phyloP scores from a whole-genome alignment of 495 filamentous ascomycete genomes.

The Neurospora sublineolata region DNA sequence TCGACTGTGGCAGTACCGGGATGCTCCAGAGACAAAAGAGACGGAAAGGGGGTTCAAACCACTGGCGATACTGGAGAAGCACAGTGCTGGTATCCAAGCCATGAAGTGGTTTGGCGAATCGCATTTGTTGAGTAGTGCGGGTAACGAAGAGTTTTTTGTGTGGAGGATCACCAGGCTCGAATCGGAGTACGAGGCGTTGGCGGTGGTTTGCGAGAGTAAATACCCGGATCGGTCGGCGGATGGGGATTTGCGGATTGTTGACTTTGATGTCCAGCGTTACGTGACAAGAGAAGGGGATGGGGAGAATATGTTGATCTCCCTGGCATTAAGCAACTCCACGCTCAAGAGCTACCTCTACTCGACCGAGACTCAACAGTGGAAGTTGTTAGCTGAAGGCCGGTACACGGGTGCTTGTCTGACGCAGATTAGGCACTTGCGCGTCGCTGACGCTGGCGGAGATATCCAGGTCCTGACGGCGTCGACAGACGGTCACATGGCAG shows the following conservation, averaged over 20 bases:
- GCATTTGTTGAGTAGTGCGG: slow-evolving; percentile 74
- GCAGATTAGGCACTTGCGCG: slow-evolving; percentile 45
- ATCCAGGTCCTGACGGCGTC: slow-evolving; percentile 43
- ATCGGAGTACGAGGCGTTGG: slow-evolving; percentile 39
- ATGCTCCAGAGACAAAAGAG: not conserved
- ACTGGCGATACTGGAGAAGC: slow-evolving; percentile 54
- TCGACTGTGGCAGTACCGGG: slow-evolving; percentile 46
- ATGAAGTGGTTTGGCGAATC: slow-evolving; percentile 59
- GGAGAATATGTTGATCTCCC: slow-evolving; percentile 45
- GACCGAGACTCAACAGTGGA: slow-evolving; percentile 32
- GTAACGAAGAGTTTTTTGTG: slow-evolving; percentile 77
- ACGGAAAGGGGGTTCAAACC: slow-evolving; percentile 27
- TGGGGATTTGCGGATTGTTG: slow-evolving; percentile 66
- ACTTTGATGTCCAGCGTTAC: slow-evolving; percentile 43
- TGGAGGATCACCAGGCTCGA: slow-evolving; percentile 55
- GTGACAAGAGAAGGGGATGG: slow-evolving; percentile 7
- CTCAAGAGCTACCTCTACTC: slow-evolving; percentile 55
- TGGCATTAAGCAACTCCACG: slow-evolving; percentile 71
- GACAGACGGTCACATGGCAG: slow-evolving; percentile 33
- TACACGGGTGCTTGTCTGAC: slow-evolving; percentile 78
- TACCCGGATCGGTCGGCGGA: slow-evolving; percentile 47
- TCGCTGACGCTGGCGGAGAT: slow-evolving; percentile 5
- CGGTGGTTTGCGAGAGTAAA: slow-evolving; percentile 49
- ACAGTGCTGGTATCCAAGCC: slow-evolving; percentile 74
- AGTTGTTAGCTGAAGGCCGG: slow-evolving; percentile 40